Percentiles rank a stretch among this genome's conserved stretches.
These are phyloP conservation scores for Suillus cothurnatus DNA, from an alignment of 768 basidiomycete genomes.

Conservation along the genomic window DNA sequence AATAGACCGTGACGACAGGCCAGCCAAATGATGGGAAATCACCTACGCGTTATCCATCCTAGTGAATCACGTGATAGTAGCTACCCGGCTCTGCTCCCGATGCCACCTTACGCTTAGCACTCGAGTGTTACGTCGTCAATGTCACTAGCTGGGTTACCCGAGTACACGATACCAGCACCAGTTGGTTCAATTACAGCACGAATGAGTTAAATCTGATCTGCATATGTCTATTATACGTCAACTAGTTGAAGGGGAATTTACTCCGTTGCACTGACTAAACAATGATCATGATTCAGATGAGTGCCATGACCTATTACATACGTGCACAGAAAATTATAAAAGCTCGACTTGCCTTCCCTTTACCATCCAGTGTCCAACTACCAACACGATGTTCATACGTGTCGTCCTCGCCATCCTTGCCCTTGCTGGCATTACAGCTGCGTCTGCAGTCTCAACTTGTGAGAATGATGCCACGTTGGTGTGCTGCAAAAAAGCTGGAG, in stretches of 20 bases:
- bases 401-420: neutral
- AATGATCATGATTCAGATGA: neutral
- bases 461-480: neutral
- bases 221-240: neutral
- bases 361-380: neutral
- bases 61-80: neutral
- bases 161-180: neutral
- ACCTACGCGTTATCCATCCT: conserved; percentile 1
- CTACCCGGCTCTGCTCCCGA: neutral
- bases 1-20: neutral
- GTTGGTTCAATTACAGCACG: neutral
- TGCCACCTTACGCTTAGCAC: neutral
- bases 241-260: neutral
- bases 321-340: neutral
- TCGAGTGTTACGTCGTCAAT: too few species aligned
- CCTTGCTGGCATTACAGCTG: neutral
- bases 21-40: conserved; percentile 6
- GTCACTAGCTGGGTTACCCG: neutral
- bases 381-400: neutral
- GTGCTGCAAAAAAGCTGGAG: neutral
- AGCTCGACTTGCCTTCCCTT: neutral
- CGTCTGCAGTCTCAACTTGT: neutral
- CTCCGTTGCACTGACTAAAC: neutral
- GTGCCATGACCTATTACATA: neutral
- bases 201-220: neutral